Evolutionary conservation across 75 land plant species (phyloP), one percentile per base, ranked within the genome.

Genomic region (Cupressus sempervirens): DNA sequence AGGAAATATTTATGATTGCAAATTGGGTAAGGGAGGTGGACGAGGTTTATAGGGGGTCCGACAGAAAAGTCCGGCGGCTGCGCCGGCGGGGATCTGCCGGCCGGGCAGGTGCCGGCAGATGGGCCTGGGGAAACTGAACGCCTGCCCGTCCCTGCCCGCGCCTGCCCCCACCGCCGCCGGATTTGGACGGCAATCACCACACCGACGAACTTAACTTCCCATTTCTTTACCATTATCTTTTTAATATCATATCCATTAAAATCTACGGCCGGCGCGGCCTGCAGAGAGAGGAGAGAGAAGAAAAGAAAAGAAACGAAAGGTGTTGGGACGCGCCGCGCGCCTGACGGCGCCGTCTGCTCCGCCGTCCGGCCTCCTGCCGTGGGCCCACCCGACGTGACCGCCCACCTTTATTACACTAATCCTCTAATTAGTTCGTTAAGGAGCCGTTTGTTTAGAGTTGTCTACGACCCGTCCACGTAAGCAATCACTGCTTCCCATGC

Each of bases 331-430:
- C 30, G 46, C 81, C 81, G 81, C 81, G 81, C 45, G n/a, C 81
- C 81, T 79, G 81, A 79, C 81, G 81, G 81, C 81, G 81, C 81
- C 81, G 81, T 79, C 81, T 79, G 81, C 81, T 79, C 81, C 81
- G 81, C 81, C 81, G 81, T 79, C 81, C 43, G 81, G 81, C 81
- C 81, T 50, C 52, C 81, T 79, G 81, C 81, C 81, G 50, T 32
- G 81, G n/a, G 45, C 81, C 81, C 81, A 45, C 52, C 6, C 45
- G 81, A 79, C 48, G 81, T 79, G 81, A 79, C 81, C 32, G 81
- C 46, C 48, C 23, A 43, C n/a, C 46, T 30, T n/a, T 50, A 79
- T 43, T 26, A 9, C 80, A 26, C 38, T 77, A 77, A 77, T 40
- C 45, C 29, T 9, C 80, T 77, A 77, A 77, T 77, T 9, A 40